Base-by-base conservation (phyloP, 495 filamentous ascomycete genomes). In the Penicillium goetzii region DNA sequence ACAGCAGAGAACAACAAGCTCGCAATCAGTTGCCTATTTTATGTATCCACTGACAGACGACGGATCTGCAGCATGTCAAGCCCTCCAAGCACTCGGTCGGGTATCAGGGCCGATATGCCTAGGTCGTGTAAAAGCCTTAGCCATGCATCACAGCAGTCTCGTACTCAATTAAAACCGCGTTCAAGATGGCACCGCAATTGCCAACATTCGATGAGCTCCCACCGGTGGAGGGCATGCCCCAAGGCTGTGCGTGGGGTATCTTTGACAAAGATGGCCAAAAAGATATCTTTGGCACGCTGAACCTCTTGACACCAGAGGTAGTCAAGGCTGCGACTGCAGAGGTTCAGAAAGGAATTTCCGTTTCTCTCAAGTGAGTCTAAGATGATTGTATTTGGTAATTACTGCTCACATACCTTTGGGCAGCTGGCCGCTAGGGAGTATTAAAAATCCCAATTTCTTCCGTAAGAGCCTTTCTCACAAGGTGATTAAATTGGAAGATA, bases 221-320 rank as follows among this genome's bases (percentile, higher is more conserved):
- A 5, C 70, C 74, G 43, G 86, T 90, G 7, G 64, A 84, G 33
- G 85, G 80, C 15, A 83, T 85, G 78, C 86, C 85, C 1, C 81
- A 86, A 68, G 87, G 87, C 19, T 88, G 83, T 67, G 83, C 87
- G 12, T 89, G 87, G 87, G 86, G 88, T 5, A 36, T 89, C 19
- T 90, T 85, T 47, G 87, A 89, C 72, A 84, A 83, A 59, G 77
- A 85, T 60, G 85, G 82, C 53, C 74, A 85, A 61, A 85, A 85
- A 53, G 87, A 89, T 63, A 68, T 83, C 40, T 75, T 79, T 53
- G 87, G 88, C 30, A 86, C 82, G 2, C 65, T 88, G 36, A 89
- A 88, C 68, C 72, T 88, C 11, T 70, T 89, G 17, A 88, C 84
- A 2, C 83, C 83, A 0, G 72, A 83, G 1, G 76, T 87, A 12